Percentiles rank a stretch among this genome's conserved stretches.
Conservation (phyloP, 371 early-diverging fungal species). For the Funneliformis caledonium region DNA sequence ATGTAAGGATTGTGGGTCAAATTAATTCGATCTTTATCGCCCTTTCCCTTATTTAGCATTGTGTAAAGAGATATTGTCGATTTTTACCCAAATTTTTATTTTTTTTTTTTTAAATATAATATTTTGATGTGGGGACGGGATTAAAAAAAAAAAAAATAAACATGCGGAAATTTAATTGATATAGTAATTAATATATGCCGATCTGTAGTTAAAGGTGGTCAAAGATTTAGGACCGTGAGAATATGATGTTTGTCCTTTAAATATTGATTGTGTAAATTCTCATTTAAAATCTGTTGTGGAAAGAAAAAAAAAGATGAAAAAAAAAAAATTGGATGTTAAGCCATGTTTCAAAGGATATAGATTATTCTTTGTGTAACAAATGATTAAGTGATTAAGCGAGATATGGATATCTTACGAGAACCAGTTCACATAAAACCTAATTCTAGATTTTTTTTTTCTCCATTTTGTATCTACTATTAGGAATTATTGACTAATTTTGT, state of each 20-base stretch:
- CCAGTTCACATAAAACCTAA: no score
- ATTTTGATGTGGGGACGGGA: neutral
- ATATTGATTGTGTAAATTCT: neutral
- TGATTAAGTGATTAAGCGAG: neutral
- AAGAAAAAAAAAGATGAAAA: no score
- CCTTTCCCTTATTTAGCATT: neutral
- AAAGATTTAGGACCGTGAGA: neutral
- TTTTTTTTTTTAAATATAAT: no score
- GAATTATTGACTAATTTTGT: neutral
- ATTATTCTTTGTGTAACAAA: neutral
- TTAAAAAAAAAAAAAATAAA: no score
- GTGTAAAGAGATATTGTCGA: neutral
- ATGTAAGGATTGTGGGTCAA: no score
- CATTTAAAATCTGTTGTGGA: neutral
- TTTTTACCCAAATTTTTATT: no score
- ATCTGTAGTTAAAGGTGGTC: neutral
- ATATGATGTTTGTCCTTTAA: neutral
- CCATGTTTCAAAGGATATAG: no score
- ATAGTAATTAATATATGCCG: neutral
- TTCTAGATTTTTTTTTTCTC: neutral
- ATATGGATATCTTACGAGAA: neutral
- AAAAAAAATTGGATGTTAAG: no score
- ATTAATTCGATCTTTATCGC: no score
- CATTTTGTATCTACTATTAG: neutral
- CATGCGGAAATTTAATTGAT: neutral